Percentiles rank a stretch among this genome's conserved stretches.
Evolutionary conservation across 192 early-diverging fungal genomes (phyloP).

Genomic region (Jimgerdemannia flammicorona): DNA sequence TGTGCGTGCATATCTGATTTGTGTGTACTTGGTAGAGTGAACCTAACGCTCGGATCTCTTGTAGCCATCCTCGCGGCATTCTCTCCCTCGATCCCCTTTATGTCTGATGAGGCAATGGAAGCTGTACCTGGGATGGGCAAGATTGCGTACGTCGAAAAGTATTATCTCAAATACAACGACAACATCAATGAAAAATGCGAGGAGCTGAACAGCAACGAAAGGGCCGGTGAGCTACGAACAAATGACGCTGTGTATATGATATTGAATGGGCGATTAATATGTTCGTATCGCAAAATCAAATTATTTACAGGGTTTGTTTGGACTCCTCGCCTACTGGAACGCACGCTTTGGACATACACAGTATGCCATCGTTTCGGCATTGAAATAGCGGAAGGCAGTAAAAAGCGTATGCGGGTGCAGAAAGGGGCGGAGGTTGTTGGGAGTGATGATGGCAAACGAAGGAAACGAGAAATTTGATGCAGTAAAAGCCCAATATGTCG

Average conservation of each 20-base stretch:
- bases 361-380: neutral
- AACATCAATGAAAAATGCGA: conserved; percentile 28
- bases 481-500: too few species aligned
- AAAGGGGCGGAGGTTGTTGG: too few species aligned
- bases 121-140: conserved; percentile 28
- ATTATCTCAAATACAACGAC: conserved; percentile 28
- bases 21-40: too few species aligned
- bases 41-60: too few species aligned
- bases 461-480: too few species aligned
- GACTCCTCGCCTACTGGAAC: neutral
- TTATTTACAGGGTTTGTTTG: neutral
- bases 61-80: neutral
- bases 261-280: neutral
- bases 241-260: neutral
- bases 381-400: neutral
- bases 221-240: too few species aligned
- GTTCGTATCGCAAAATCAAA: neutral
- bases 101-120: conserved; percentile 34
- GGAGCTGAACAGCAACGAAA: neutral
- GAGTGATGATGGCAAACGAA: too few species aligned
- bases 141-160: conserved; percentile 24
- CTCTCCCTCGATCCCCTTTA: conserved; percentile 18
- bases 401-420: too few species aligned
- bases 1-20: neutral
- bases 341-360: neutral